These are phyloP conservation scores for Serendipita sp. DNA, from an alignment of 768 basidiomycete genomes.

Conservation along the genomic window DNA sequence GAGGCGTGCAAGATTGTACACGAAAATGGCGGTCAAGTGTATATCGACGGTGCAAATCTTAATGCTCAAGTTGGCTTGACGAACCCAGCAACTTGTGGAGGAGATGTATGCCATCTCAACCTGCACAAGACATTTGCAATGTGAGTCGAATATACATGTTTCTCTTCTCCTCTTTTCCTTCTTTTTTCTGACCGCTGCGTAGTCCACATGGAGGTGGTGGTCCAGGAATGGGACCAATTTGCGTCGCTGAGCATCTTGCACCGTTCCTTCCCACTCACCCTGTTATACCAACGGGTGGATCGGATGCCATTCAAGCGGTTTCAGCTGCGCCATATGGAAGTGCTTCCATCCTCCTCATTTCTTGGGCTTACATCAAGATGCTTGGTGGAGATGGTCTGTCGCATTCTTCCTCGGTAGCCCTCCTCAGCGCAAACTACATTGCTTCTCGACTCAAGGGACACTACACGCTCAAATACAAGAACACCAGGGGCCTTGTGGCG, in stretches of 20 bases:
- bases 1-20: slow-evolving; percentile 89
- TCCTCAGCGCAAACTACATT: slow-evolving; percentile 96
- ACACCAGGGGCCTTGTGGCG: slow-evolving; percentile 79
- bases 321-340: slow-evolving; percentile 89
- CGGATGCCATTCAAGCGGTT: slow-evolving; percentile 69
- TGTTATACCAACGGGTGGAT: slow-evolving; percentile 43
- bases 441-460: slow-evolving; percentile 68
- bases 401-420: slow-evolving; percentile 68
- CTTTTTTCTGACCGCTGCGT: neutral
- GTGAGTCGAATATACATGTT: slow-evolving; percentile 24
- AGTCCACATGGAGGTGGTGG: slow-evolving; percentile 97
- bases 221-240: slow-evolving; percentile 92
- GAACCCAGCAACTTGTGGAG: slow-evolving; percentile 86
- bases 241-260: slow-evolving; percentile 80
- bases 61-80: slow-evolving; percentile 90
- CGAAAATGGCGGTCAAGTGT: slow-evolving; percentile 90
- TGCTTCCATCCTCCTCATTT: slow-evolving; percentile 87
- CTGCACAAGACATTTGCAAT: slow-evolving; percentile 97
- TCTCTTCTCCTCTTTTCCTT: too few species aligned
- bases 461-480: slow-evolving; percentile 80
- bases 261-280: slow-evolving; percentile 92
- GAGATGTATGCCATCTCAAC: slow-evolving; percentile 96
- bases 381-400: slow-evolving; percentile 85
- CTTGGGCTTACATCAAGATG: slow-evolving; percentile 99
- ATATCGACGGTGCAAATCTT: slow-evolving; percentile 89